Percentiles rank a stretch among this genome's conserved stretches.
These are phyloP conservation scores for Sphaerobolus stellatus DNA, from an alignment of 1,284 basidiomycete genomes.

Conservation along the genomic window DNA sequence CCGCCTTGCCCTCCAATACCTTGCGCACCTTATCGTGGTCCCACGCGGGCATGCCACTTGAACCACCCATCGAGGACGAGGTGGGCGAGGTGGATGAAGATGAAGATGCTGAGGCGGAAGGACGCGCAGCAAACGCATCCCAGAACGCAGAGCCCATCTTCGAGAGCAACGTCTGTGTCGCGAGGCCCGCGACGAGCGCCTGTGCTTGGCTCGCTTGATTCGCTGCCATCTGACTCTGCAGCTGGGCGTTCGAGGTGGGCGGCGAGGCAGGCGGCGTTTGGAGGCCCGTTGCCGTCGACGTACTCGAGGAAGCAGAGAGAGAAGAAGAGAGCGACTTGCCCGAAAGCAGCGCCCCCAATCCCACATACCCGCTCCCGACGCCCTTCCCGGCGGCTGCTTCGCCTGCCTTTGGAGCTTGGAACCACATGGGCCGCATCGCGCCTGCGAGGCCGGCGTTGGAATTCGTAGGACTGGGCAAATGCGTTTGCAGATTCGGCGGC, in stretches of 20 bases:
- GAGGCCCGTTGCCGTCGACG: conserved; percentile 28
- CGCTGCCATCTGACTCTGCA: conserved; percentile 21
- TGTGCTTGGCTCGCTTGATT: conserved; percentile 34
- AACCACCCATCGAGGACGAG: conserved; percentile 19
- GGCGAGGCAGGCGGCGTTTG: conserved; percentile 18
- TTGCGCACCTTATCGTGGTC: conserved; percentile 75
- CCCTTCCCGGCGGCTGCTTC: conserved; percentile 8
- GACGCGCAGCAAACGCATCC: conserved; percentile 75
- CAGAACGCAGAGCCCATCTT: conserved; percentile 73
- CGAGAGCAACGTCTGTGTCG: conserved; percentile 65
- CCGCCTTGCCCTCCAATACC: conserved; percentile 75
- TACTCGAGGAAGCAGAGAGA: conserved; percentile 23
- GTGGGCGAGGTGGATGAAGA: conserved; percentile 17
- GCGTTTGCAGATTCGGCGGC: too few species aligned
- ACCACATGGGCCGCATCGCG: conserved; percentile 57
- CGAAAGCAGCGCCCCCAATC: conserved; percentile 46
- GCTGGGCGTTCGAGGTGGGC: conserved; percentile 9
- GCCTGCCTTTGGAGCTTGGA: conserved; percentile 35
- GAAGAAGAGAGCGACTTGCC: conserved; percentile 42
- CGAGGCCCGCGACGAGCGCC: conserved; percentile 62
- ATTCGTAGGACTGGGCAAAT: too few species aligned
- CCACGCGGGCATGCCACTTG: conserved; percentile 42
- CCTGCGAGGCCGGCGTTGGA: conserved; percentile 52
- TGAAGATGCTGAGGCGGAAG: conserved; percentile 24
- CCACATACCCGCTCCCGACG: conserved; percentile 18